Percentiles rank a stretch among this genome's conserved stretches.
These are phyloP conservation scores for Pisolithus marmoratus DNA, from an alignment of 768 basidiomycete species.

Conservation along the genomic window DNA sequence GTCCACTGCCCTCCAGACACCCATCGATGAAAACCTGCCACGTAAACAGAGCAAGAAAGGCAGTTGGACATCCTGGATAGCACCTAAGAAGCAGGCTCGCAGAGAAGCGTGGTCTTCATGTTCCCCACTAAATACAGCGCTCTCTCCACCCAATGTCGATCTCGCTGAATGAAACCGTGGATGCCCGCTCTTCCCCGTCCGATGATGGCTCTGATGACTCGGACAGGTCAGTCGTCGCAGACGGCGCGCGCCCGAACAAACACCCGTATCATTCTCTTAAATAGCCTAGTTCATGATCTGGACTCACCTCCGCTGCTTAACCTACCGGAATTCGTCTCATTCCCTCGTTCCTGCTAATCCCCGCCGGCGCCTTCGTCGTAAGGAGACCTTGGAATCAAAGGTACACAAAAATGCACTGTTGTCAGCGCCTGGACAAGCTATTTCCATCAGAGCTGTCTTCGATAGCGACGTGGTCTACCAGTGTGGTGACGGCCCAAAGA, in stretches of 20 bases:
- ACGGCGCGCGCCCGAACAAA: constrained; percentile 31
- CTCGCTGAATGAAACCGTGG: constrained; percentile 24
- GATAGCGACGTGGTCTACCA: constrained; percentile 41
- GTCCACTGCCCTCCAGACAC: constrained; percentile 48
- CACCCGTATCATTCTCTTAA: constrained; percentile 39
- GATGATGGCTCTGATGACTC: constrained; percentile 28
- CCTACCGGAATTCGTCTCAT: constrained; percentile 30
- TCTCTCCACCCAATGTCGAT: constrained; percentile 18
- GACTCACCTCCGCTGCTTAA: constrained; percentile 48
- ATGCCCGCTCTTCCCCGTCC: constrained; percentile 31
- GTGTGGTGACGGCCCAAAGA: constrained; percentile 22
- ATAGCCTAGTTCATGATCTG: constrained; percentile 36
- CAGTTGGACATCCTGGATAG: constrained; percentile 56
- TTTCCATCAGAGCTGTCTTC: constrained; percentile 36
- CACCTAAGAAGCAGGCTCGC: constrained; percentile 28
- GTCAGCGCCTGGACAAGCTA: constrained; percentile 36
- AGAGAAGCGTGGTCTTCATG: constrained; percentile 24
- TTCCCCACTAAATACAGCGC: constrained; percentile 15
- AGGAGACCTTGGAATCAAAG: constrained; percentile 37
- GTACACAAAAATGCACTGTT: constrained; percentile 50
- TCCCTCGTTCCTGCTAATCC: constrained; percentile 56
- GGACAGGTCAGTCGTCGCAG: constrained; percentile 20
- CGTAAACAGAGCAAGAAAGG: constrained; percentile 36
- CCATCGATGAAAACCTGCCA: constrained; percentile 47
- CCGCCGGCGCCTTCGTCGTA: constrained; percentile 29